Percentiles rank a stretch among this genome's conserved stretches.
Evolutionary conservation across 495 filamentous ascomycete species (phyloP).

Genomic region (Lepidopterella palustris): DNA sequence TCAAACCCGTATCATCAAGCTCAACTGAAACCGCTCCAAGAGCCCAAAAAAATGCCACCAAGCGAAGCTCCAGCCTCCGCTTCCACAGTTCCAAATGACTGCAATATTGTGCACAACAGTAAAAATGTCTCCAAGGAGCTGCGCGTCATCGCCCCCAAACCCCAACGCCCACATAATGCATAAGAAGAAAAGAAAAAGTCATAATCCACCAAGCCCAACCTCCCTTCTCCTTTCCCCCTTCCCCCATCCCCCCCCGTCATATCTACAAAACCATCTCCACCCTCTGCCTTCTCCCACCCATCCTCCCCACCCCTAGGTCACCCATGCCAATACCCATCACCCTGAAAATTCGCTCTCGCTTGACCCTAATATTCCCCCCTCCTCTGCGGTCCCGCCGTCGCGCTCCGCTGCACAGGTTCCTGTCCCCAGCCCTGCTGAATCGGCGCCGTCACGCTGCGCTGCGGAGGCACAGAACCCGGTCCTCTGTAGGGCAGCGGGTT

Average conservation of each 20-base stretch:
- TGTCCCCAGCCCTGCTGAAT: slow-evolving; percentile 16
- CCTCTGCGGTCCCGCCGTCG: not conserved
- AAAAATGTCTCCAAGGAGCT: no score
- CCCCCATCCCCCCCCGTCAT: not conserved
- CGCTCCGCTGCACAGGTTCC: slow-evolving; percentile 1
- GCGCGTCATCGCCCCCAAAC: no score
- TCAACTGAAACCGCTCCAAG: no score
- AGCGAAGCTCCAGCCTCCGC: no score
- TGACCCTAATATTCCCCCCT: not conserved
- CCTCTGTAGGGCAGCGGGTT: slow-evolving; percentile 16
- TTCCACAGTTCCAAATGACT: no score
- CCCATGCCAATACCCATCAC: slow-evolving; percentile 1
- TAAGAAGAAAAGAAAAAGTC: no score
- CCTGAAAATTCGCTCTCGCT: not conserved
- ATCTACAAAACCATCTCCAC: not conserved
- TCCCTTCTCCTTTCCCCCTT: not conserved
- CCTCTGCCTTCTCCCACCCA: slow-evolving; percentile 7
- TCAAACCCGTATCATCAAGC: no score
- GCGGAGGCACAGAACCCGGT: slow-evolving; percentile 4
- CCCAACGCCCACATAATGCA: no score
- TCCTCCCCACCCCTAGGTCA: slow-evolving; percentile 1
- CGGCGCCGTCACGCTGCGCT: slow-evolving; percentile 24
- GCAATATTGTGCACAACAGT: no score
- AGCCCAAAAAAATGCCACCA: no score
- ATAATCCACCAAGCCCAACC: no score